Conservation (phyloP, 1,284 basidiomycete genomes). For the Porogramme epimiltina region DNA sequence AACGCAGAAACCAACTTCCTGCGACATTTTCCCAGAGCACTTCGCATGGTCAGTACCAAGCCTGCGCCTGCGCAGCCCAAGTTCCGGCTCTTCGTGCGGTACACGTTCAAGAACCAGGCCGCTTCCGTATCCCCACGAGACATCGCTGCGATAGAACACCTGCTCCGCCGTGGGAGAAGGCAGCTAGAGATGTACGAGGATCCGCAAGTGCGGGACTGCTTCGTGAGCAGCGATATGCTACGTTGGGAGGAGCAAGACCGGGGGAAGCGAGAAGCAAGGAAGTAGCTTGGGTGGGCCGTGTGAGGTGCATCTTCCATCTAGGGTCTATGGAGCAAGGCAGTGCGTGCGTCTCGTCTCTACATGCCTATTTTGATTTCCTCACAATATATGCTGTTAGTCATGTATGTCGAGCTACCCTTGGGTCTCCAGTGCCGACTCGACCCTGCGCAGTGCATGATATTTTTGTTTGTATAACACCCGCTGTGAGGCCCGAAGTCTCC, state of each 20-base stretch:
- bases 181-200: slow-evolving; percentile 73
- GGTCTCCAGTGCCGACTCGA: no score
- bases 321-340: no score
- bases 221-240: slow-evolving; percentile 66
- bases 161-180: slow-evolving; percentile 63
- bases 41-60: slow-evolving; percentile 73
- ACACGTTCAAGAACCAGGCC: slow-evolving; percentile 68
- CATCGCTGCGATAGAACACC: slow-evolving; percentile 69
- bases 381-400: no score
- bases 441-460: no score
- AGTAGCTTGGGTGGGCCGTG: no score
- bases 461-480: no score
- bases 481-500: no score
- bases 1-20: background rate
- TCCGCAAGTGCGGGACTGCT: slow-evolving; percentile 67
- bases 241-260: slow-evolving; percentile 50
- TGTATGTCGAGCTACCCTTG: no score
- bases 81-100: slow-evolving; percentile 67
- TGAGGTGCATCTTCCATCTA: no score
- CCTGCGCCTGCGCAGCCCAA: slow-evolving; percentile 56
- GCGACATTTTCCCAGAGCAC: slow-evolving; percentile 48
- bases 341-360: no score
- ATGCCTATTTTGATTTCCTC: no score
- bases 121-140: slow-evolving; percentile 61
- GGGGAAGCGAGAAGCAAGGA: slow-evolving; percentile 10